Conservation (phyloP, 768 basidiomycete genomes). For the Dictyophora rubrovolvata region DNA sequence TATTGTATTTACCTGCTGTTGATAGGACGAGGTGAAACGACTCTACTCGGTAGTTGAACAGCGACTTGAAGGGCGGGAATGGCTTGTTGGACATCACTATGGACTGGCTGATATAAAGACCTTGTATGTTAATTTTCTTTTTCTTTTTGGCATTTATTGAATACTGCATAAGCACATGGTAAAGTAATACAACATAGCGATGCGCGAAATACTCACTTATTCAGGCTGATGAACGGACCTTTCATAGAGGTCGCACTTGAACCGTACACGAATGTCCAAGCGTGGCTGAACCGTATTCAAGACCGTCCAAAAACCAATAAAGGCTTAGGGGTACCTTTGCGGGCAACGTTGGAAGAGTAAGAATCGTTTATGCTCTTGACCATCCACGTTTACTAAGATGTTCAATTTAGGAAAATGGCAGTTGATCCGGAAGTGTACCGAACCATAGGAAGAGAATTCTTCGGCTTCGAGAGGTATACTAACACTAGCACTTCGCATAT, state of each 20-base stretch:
- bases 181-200: background rate
- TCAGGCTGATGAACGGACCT: background rate
- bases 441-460: background rate
- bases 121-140: constrained; percentile 12
- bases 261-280: background rate
- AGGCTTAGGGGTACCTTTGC: constrained; percentile 22
- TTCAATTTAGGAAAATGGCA: background rate
- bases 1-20: background rate
- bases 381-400: background rate
- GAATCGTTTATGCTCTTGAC: background rate
- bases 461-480: background rate
- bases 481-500: too few species aligned
- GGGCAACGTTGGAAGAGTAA: background rate
- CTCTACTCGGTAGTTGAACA: constrained; percentile 78
- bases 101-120: constrained; percentile 67
- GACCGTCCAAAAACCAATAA: constrained; percentile 24
- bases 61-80: constrained; percentile 62
- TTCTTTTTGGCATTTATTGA: background rate
- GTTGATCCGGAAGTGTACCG: background rate
- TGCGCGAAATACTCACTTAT: background rate
- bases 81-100: constrained; percentile 58
- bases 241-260: background rate
- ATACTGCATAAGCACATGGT: background rate
- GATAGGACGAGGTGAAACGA: constrained; percentile 65
- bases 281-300: constrained; percentile 13